Evolutionary conservation across 495 filamentous ascomycete species (phyloP), one percentile per base, ranked within the genome.

Genomic region (Xylaria scruposa): DNA sequence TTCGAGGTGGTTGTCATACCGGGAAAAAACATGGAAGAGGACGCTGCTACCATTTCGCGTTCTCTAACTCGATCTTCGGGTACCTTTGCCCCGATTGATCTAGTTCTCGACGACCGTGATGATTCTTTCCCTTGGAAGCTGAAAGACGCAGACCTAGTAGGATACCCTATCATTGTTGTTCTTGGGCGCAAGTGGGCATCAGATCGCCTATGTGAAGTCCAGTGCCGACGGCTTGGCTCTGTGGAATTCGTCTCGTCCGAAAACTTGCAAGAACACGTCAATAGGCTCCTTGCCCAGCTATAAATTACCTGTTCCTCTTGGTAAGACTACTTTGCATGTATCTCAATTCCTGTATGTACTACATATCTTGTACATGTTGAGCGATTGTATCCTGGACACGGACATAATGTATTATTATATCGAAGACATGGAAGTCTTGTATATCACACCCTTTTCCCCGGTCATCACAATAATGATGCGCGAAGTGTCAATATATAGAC

Each of bases 71-170:
- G 53, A 10, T 70, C 73, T 8, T 70, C 78, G 4, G 72, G 56
- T 5, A 13, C 46, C 4, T 46, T 44, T 17, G 33, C 56, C 3
- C 65, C 89, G 5, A 92, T 97, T 71, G 86, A 87, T 24, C 81
- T 96, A 3, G 70, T 83, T 0, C 78, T 97, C 0, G 95, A 98
- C 79, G 95, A 98, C 77, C 88, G 95, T 19, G 75, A 85, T 44
- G 88, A 86, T 74, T 81, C 87, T 8, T 81, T 95, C 59, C 89
- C 90, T 19, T 97, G 93, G 93, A 97, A 95, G 77, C 82, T 98
- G 67, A 89, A 85, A 3, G 95, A 98, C 81, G 95, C 95, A 3
- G 94, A 97, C 78, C 75, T 96, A 64, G 88, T 97, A 71, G 95
- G 95, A 15, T 97, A 94, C 79, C 95, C 95, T 0, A 81, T 98